These are phyloP conservation scores for Exsudoporus frostii DNA, from an alignment of 768 basidiomycete species.

Conservation along the genomic window DNA sequence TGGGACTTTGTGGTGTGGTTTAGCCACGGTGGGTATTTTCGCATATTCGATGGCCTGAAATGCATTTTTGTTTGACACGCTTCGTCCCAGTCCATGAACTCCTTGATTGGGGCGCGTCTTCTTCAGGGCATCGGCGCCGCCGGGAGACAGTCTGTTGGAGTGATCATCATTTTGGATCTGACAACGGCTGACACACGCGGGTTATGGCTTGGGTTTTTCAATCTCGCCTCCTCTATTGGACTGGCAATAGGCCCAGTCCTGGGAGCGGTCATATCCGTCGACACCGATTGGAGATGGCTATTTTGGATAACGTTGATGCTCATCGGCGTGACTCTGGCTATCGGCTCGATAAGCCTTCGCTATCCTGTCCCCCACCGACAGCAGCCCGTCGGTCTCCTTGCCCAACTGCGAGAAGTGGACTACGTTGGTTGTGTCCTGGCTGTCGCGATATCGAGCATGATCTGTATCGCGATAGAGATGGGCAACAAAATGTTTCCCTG, in stretches of 20 bases:
- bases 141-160: constrained; percentile 35
- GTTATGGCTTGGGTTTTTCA: constrained; percentile 37
- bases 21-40: constrained; percentile 27
- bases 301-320: constrained; percentile 42
- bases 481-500: constrained; percentile 36
- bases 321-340: constrained; percentile 28
- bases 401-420: constrained; percentile 33
- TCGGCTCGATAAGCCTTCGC: constrained; percentile 26
- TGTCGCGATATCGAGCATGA: constrained; percentile 34
- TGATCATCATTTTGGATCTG: constrained; percentile 35
- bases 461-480: constrained; percentile 38
- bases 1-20: constrained; percentile 34
- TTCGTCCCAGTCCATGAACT: constrained; percentile 31
- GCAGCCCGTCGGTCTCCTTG: constrained; percentile 32
- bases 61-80: constrained; percentile 5
- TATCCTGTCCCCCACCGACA: constrained; percentile 34
- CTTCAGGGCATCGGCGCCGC: constrained; percentile 38
- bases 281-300: constrained; percentile 44
- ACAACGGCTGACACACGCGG: constrained; percentile 36
- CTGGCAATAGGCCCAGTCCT: constrained; percentile 45
- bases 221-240: constrained; percentile 39
- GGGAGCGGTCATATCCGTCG: constrained; percentile 44
- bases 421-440: constrained; percentile 31
- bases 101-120: constrained; percentile 32
- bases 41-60: not conserved